Evolutionary conservation across 169 alveolate species (phyloP).

Genomic region (Plasmodium relictum): DNA sequence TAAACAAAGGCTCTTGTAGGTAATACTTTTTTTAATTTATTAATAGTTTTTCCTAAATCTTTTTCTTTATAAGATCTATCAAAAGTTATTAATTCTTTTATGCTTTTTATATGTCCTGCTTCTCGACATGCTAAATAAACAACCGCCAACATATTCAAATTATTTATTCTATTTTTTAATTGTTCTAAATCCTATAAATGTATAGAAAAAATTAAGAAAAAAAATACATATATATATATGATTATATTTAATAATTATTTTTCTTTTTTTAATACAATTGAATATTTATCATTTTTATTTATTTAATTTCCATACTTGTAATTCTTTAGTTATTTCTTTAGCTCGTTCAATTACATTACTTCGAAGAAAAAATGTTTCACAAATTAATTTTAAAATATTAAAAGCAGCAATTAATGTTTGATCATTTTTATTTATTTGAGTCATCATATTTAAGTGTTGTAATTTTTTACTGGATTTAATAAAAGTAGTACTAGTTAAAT

Average conservation of each 20-base stretch:
- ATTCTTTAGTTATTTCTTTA: constrained; percentile 88
- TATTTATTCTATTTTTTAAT: constrained; percentile 81
- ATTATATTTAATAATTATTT: neutral
- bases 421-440: constrained; percentile 83
- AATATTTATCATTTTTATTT: constrained; percentile 19
- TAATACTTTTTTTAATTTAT: constrained; percentile 87
- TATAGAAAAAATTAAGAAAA: neutral
- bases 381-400: constrained; percentile 83
- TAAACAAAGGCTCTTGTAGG: constrained; percentile 87
- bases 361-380: constrained; percentile 85
- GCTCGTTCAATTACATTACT: constrained; percentile 90
- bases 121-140: constrained; percentile 92
- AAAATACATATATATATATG: neutral
- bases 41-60: constrained; percentile 91
- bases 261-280: constrained; percentile 3
- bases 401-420: constrained; percentile 86
- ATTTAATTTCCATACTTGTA: constrained; percentile 47
- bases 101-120: constrained; percentile 90
- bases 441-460: constrained; percentile 85
- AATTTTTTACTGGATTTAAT: constrained; percentile 87
- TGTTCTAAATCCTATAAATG: constrained; percentile 80
- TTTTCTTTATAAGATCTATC: constrained; percentile 89
- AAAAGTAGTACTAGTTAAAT: constrained; percentile 89
- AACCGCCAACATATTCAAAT: constrained; percentile 87
- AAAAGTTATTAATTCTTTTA: constrained; percentile 87